Evolutionary conservation across 140 eudicot genomes (phyloP).

Genomic region (Bidens hawaiensis): DNA sequence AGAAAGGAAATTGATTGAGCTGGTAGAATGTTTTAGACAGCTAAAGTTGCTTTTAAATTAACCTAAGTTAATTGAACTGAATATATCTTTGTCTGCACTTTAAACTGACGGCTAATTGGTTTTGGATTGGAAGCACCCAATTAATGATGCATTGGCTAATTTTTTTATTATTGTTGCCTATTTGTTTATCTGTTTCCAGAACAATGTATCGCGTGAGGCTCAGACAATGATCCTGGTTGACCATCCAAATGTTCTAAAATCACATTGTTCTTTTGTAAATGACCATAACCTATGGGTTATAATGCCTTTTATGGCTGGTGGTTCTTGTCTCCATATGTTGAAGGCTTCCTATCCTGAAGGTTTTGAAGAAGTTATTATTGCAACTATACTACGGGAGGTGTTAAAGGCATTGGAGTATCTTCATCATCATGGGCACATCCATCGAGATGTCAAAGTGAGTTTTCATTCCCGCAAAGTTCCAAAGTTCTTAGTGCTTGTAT

Average conservation of each 20-base stretch:
- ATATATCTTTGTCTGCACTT: constrained; percentile 4
- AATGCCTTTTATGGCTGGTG: constrained; percentile 91
- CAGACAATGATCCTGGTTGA: constrained; percentile 80
- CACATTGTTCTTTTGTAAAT: constrained; percentile 75
- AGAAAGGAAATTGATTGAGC: neutral
- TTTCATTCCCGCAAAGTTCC: constrained; percentile 3
- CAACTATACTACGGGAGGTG: constrained; percentile 80
- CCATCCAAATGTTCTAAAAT: constrained; percentile 70
- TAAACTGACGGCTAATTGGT: neutral
- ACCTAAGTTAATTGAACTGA: neutral
- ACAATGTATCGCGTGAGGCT: constrained; percentile 65
- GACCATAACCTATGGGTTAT: constrained; percentile 79
- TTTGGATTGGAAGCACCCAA: constrained; percentile 14
- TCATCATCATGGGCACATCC: constrained; percentile 90
- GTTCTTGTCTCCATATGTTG: constrained; percentile 80
- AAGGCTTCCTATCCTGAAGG: constrained; percentile 75
- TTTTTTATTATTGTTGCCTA: constrained; percentile 1
- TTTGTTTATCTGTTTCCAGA: constrained; percentile 26
- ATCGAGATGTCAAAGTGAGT: constrained; percentile 76
- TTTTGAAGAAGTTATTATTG: constrained; percentile 77
- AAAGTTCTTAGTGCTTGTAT: neutral
- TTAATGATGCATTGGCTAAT: neutral
- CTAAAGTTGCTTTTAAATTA: neutral
- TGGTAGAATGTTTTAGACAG: constrained; percentile 4
- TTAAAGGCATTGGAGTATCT: constrained; percentile 87